These are phyloP conservation scores for Penicillium sp. DNA, from an alignment of 2,329 filamentous ascomycete species.

Conservation along the genomic window DNA sequence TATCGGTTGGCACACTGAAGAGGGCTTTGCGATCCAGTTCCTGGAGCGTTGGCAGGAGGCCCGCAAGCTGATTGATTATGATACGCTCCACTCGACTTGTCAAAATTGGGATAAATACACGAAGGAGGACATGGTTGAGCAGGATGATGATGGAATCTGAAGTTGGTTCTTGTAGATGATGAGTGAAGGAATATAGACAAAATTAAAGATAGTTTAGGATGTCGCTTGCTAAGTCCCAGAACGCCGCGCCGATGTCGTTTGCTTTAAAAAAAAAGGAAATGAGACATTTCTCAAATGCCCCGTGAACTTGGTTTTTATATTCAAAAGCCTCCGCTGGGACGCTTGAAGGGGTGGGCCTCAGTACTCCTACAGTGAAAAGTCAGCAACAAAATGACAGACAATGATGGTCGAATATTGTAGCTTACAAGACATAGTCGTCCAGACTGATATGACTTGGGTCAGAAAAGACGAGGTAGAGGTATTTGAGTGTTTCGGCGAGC, in stretches of 20 bases:
- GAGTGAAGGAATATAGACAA: neutral
- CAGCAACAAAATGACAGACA: neutral
- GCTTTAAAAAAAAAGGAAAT: neutral
- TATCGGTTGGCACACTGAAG: conserved; percentile 35
- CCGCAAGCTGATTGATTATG: neutral
- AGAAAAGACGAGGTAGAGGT: conserved; percentile 51
- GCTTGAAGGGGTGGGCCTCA: conserved; percentile 46
- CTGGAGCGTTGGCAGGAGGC: conserved; percentile 33
- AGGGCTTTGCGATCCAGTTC: conserved; percentile 39
- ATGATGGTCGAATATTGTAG: conserved; percentile 1
- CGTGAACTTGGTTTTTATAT: no score
- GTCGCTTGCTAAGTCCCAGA: neutral
- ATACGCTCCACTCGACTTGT: neutral
- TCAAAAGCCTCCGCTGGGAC: conserved; percentile 19
- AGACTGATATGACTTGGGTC: conserved; percentile 45
- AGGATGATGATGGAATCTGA: conserved; percentile 3
- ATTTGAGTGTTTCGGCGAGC: conserved; percentile 52
- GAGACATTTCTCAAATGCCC: neutral
- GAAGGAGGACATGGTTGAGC: neutral
- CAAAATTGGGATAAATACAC: neutral
- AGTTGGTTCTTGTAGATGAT: neutral
- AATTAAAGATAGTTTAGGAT: neutral
- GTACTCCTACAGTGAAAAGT: conserved; percentile 37
- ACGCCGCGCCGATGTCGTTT: neutral
- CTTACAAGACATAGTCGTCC: conserved; percentile 50